Evolutionary conservation across 2,329 filamentous ascomycete species (phyloP).

Genomic region (Tympanopsis confertula): DNA sequence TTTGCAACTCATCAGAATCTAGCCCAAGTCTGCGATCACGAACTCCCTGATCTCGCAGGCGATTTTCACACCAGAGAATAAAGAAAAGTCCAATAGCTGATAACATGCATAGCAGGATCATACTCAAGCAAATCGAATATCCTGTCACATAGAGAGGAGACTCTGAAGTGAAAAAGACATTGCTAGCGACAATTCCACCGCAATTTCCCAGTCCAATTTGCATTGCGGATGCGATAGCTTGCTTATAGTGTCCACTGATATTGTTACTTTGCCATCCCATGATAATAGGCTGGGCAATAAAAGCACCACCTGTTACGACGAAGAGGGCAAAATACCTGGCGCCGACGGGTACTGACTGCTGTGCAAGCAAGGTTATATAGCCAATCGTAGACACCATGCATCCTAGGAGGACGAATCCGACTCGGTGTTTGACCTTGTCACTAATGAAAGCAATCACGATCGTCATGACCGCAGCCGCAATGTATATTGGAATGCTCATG

Average conservation of each 20-base stretch:
- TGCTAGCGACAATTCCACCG: constrained; percentile 35
- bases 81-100: constrained; percentile 15
- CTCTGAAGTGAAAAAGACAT: constrained; percentile 35
- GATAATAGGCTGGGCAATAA: constrained; percentile 39
- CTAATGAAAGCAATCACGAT: constrained; percentile 27
- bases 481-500: constrained; percentile 22
- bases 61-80: constrained; percentile 20
- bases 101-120: constrained; percentile 29
- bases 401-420: constrained; percentile 38
- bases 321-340: constrained; percentile 42
- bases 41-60: constrained; percentile 17
- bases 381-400: constrained; percentile 36
- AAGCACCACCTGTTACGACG: constrained; percentile 38
- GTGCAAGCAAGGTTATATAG: constrained; percentile 40
- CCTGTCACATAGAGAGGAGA: constrained; percentile 35
- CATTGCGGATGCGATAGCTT: constrained; percentile 36
- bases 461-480: constrained; percentile 17
- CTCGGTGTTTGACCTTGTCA: constrained; percentile 37
- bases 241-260: constrained; percentile 44
- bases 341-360: constrained; percentile 29
- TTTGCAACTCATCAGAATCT: constrained; percentile 14
- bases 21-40: constrained; percentile 13
- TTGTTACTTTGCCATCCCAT: constrained; percentile 46
- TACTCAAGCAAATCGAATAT: constrained; percentile 31
- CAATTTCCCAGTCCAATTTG: constrained; percentile 37